These are phyloP conservation scores for Cystobasidium onofrii DNA, from an alignment of 768 basidiomycete species.

Conservation along the genomic window DNA sequence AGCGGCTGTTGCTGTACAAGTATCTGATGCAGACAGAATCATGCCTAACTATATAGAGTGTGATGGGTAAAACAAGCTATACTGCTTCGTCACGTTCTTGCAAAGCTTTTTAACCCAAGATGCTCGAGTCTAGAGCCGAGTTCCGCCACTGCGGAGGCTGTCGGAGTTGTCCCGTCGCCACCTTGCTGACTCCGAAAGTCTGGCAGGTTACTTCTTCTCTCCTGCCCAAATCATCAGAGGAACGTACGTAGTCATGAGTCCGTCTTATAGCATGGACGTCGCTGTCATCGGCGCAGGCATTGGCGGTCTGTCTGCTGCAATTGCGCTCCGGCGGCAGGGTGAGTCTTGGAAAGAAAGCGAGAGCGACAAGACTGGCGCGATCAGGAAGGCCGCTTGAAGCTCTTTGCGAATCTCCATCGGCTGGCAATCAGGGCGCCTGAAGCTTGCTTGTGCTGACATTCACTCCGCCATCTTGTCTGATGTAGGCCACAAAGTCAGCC, in stretches of 20 bases:
- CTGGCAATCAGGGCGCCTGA: too few relatives aligned
- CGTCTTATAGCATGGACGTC: background rate
- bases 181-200: background rate
- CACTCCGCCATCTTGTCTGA: background rate
- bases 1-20: background rate
- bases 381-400: background rate
- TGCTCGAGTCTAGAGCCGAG: background rate
- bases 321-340: constrained; percentile 15
- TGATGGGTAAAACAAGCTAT: background rate
- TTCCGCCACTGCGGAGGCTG: background rate
- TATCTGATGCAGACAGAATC: background rate
- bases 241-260: background rate
- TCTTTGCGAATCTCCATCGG: background rate
- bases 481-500: constrained; percentile 16
- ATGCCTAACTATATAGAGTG: background rate
- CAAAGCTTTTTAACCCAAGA: background rate
- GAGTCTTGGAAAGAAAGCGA: background rate
- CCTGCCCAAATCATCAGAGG: background rate
- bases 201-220: too few relatives aligned
- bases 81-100: background rate
- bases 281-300: constrained; percentile 14
- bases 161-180: background rate
- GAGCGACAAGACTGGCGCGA: background rate
- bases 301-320: constrained; percentile 14
- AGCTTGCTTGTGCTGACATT: background rate